phyloP scores from a whole-genome alignment of 345 rosid genomes.

The Hibiscus syriacus region DNA sequence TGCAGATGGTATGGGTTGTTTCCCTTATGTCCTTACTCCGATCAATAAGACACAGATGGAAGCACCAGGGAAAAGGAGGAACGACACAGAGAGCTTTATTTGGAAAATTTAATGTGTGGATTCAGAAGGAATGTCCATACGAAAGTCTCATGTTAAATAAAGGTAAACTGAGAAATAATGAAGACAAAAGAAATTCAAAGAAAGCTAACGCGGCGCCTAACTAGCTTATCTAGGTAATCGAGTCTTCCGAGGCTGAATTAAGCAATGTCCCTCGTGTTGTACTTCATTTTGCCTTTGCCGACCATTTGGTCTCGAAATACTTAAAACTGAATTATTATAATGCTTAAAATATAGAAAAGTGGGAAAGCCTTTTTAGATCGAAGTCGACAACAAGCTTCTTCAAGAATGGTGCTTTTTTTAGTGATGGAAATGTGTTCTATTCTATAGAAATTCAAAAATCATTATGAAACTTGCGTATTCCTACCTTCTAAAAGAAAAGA shows the following conservation, averaged over 20 bases:
- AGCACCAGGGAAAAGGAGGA: constrained; percentile 20
- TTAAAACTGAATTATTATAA: constrained; percentile 5
- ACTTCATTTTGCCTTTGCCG: constrained; percentile 15
- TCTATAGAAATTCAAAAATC: background rate
- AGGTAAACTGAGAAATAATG: too few species aligned
- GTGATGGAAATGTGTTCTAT: background rate
- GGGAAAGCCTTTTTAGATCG: background rate
- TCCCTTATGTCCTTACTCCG: constrained; percentile 28
- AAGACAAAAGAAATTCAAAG: background rate
- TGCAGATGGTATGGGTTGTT: constrained; percentile 48
- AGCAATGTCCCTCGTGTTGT: background rate
- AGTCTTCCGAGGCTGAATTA: constrained; percentile 11
- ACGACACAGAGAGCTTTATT: background rate
- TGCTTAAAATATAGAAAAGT: background rate
- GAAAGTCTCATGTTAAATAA: background rate
- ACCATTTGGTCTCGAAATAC: constrained; percentile 23
- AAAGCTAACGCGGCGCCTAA: background rate
- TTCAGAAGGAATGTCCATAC: constrained; percentile 9
- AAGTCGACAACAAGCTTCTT: background rate
- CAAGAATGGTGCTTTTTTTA: background rate
- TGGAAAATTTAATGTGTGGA: constrained; percentile 7
- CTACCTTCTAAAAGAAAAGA: background rate
- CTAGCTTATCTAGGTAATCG: constrained; percentile 1
- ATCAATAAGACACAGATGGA: constrained; percentile 14
- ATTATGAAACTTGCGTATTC: background rate